Evolutionary conservation across 208 protist species (phyloP), one percentile per base, ranked within the genome.

Genomic region (Trypanosomatidae sp.): DNA sequence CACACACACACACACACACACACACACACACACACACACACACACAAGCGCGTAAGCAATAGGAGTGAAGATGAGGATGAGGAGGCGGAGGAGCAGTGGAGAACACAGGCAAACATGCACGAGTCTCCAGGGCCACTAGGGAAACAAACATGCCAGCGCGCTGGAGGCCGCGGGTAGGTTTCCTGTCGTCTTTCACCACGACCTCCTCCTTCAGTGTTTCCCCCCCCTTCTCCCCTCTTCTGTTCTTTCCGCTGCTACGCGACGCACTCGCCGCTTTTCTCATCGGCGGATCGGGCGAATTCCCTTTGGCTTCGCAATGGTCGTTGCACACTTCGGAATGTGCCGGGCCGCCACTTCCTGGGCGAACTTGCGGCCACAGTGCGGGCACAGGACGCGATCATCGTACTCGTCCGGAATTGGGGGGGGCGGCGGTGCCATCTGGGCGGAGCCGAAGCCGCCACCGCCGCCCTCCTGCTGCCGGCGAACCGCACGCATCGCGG

Each of bases 241-340:
- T 52, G 17, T 13, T 25, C 62, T 44, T 17, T 30, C 41, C 53
- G 1, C 65, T 8, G 36, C 36, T 7, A 39, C 36, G 36, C 36
- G 28, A 41, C 43, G 39, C 62, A n/a, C 10, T 25, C 52, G 1
- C 52, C 19, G 13, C 2, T n/a, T n/a, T 0, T 33, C 22, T 77
- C 68, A 89, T 62, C 82, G 80, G 17, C 85, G 82, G 55, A 86
- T 88, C 8, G 89, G 89, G 1, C 83, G 85, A 53, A 97, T 82
- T 43, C 84, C 91, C 65, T 92, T 94, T 12, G 94, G 94, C 79
- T 97, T 98, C 41, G 90, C 89, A 39, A 91, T 73, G 43, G 94
- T 98, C 60, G 75, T 95, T 25, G 87, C 86, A 59, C 94, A 98
- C 77, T 93, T 94, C 3, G 95, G 95, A 39, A 97, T 97, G 79